These are phyloP conservation scores for Irpex lacteus DNA, from an alignment of 1,284 basidiomycete genomes.

Conservation along the genomic window DNA sequence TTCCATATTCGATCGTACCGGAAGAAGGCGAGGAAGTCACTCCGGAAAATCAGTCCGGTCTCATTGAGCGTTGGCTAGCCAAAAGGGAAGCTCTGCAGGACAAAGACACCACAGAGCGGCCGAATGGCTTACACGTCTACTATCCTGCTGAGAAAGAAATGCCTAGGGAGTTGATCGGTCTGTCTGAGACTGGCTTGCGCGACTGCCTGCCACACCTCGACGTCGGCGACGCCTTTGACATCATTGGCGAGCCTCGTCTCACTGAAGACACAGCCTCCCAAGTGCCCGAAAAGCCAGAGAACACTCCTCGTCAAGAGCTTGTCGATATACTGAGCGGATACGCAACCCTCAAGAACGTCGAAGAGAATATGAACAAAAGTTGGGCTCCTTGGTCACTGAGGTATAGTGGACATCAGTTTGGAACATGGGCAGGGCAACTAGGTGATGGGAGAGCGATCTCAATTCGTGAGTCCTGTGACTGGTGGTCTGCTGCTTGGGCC, in stretches of 20 bases:
- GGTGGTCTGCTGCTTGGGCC: background rate
- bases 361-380: slow-evolving; percentile 35
- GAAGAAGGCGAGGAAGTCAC: slow-evolving; percentile 41
- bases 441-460: slow-evolving; percentile 95
- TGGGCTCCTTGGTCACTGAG: slow-evolving; percentile 89
- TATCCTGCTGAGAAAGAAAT: slow-evolving; percentile 55
- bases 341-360: slow-evolving; percentile 60
- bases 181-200: slow-evolving; percentile 63
- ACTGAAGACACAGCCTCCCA: slow-evolving; percentile 19
- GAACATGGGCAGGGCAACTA: slow-evolving; percentile 92
- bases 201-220: slow-evolving; percentile 87
- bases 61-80: slow-evolving; percentile 72
- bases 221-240: slow-evolving; percentile 76
- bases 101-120: slow-evolving; percentile 9
- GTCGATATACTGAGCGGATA: slow-evolving; percentile 81
- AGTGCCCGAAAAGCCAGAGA: slow-evolving; percentile 34
- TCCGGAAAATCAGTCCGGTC: slow-evolving; percentile 46
- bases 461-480: slow-evolving; percentile 51
- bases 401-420: slow-evolving; percentile 93
- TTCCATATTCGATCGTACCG: slow-evolving; percentile 79
- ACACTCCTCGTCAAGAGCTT: slow-evolving; percentile 63
- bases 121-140: slow-evolving; percentile 36
- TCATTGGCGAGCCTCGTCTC: slow-evolving; percentile 58
- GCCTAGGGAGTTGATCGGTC: slow-evolving; percentile 62
- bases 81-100: slow-evolving; percentile 55